These are phyloP conservation scores for Selaginella moellendorffii DNA, from an alignment of 75 land plant genomes.

Conservation along the genomic window DNA sequence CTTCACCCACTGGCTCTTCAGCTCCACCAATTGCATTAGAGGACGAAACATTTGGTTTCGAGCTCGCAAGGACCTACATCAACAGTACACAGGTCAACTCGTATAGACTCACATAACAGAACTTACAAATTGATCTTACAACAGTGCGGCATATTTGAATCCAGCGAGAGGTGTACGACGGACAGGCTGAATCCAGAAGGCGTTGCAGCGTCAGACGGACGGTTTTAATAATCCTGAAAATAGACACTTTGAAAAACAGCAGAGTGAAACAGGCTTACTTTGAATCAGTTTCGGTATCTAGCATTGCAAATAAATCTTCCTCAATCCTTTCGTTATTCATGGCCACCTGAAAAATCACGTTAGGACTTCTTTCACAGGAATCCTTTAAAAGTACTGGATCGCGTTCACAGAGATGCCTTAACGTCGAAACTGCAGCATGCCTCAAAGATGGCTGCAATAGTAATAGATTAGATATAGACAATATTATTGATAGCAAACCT, in stretches of 20 bases:
- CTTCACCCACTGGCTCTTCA: conserved; percentile 37
- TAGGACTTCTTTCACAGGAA: no score
- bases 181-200: conserved; percentile 75
- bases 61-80: neutral
- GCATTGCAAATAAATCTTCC: conserved; percentile 75
- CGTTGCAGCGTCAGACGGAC: conserved; percentile 60
- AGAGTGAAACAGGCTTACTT: conserved; percentile 33
- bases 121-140: conserved; percentile 27
- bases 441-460: conserved; percentile 67
- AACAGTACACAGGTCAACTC: neutral
- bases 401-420: conserved; percentile 75
- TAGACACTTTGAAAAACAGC: neutral
- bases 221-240: conserved; percentile 53
- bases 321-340: conserved; percentile 67
- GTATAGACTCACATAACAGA: neutral
- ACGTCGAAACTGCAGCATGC: conserved; percentile 77
- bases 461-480: neutral
- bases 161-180: conserved; percentile 73
- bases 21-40: neutral
- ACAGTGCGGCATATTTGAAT: conserved; percentile 56
- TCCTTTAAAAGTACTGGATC: conserved; percentile 79
- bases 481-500: conserved; percentile 36
- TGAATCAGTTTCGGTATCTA: conserved; percentile 89
- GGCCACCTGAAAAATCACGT: no score
- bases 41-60: neutral